Base-by-base conservation (phyloP, 129 eudicot species). In the Logfia minima region DNA sequence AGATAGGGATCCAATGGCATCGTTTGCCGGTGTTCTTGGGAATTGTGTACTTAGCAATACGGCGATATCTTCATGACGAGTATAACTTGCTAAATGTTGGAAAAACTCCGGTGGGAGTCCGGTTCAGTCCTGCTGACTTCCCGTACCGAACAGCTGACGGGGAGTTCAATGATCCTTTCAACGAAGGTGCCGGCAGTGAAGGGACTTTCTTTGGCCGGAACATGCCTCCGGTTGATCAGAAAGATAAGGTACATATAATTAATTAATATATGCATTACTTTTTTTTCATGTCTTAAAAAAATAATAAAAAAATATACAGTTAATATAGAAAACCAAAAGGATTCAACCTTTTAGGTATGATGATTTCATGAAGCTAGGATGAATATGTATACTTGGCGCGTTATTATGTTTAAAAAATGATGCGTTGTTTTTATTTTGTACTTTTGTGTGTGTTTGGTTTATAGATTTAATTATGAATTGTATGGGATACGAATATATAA, bases 161-260 rank as follows among this genome's bases (percentile, higher is more conserved):
- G 7, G 77, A 79, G 67, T 84, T 71, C 41, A 82, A 88, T 68
- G 88, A 88, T 70, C 90, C 90, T 23, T 81, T 84, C 69, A 82
- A 88, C 45, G 88, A 67, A 60, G 85, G 51, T 52, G 83, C 84
- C 13, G 93, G 93, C 2, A 60, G 81, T 16, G 68, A 82, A 43
- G 88, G 86, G 21, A 81, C 86, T 78, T 89, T 86, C 83, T 89
- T 89, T 71, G 90, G 93, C 79, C 76, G 93, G 79, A 89, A 89
- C 29, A 75, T 86, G 48, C 79, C 76, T 37, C 93, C 93, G 0
- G 84, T 82, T 66, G 81, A 84, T 62, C 87, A 89, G 75, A 66
- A 74, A 45, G 70, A 80, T 52, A 84, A 80, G 87, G 93, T 89
- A 79, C 32, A 5, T 17, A 28, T 21, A 8, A 2, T 55, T 55